Evolutionary conservation across 768 basidiomycete species (phyloP).

Genomic region (Kwoniella sp.): DNA sequence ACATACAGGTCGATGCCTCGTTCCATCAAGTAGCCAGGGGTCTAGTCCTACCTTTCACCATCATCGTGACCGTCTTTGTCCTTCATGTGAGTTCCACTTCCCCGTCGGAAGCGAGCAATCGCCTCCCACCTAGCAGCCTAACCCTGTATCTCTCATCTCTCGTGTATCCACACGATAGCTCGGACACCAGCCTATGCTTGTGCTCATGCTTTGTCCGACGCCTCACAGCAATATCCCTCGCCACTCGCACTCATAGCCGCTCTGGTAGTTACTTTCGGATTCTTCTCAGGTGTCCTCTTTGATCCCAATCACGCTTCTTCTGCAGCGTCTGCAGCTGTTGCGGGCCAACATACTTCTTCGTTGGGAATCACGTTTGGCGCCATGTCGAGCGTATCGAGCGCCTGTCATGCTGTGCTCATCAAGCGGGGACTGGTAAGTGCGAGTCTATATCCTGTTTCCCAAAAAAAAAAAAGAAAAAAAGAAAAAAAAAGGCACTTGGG

Average conservation of each 20-base stretch:
- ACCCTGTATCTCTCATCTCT: no score
- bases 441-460: no score
- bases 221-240: conserved; percentile 64
- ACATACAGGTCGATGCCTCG: conserved; percentile 32
- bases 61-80: conserved; percentile 77
- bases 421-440: conserved; percentile 68
- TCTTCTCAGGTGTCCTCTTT: conserved; percentile 83
- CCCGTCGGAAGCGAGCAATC: no score
- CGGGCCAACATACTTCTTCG: conserved; percentile 32
- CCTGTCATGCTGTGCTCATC: conserved; percentile 89
- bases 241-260: conserved; percentile 73
- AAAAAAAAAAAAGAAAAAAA: no score
- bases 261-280: conserved; percentile 81
- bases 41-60: conserved; percentile 89
- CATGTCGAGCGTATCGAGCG: conserved; percentile 79
- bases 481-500: no score
- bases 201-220: no score
- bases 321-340: conserved; percentile 26
- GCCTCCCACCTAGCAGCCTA: no score
- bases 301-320: conserved; percentile 59
- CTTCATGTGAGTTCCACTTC: conserved; percentile 67
- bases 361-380: conserved; percentile 80
- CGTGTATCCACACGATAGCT: no score
- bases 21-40: conserved; percentile 81
- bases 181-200: no score